Percentiles rank a stretch among this genome's conserved stretches.
These are phyloP conservation scores for Cicer pinnatifidum DNA, from an alignment of 306 rosid genomes.

Conservation along the genomic window DNA sequence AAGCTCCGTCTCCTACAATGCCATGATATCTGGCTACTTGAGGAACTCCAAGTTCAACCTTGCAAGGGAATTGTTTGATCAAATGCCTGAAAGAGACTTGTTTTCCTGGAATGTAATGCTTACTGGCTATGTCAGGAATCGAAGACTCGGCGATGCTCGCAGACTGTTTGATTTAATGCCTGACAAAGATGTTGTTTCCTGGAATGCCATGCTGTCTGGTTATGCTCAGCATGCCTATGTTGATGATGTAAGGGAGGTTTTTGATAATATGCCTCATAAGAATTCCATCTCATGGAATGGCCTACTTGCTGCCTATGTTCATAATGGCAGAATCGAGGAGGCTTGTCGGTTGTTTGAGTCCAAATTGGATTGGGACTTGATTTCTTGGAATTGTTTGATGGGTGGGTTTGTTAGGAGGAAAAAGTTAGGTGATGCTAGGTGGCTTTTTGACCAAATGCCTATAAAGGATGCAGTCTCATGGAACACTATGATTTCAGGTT, in stretches of 20 bases:
- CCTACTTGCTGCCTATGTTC: constrained; percentile 71
- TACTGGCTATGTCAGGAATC: constrained; percentile 71
- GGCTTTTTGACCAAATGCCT: constrained; percentile 69
- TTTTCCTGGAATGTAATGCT: constrained; percentile 87
- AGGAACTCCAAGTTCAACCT: constrained; percentile 54
- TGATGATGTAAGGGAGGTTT: constrained; percentile 67
- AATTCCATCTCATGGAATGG: constrained; percentile 84
- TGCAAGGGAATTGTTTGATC: constrained; percentile 71
- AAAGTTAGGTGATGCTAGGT: constrained; percentile 60
- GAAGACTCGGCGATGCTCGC: constrained; percentile 64
- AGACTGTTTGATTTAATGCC: constrained; percentile 70
- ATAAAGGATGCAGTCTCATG: constrained; percentile 69
- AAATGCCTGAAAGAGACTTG: constrained; percentile 75
- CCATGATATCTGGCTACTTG: constrained; percentile 77
- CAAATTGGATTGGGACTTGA: constrained; percentile 67
- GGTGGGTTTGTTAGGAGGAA: constrained; percentile 66
- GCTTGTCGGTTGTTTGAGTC: constrained; percentile 64
- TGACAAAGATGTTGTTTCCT: constrained; percentile 72
- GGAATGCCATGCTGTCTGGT: constrained; percentile 85
- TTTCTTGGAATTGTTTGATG: constrained; percentile 91
- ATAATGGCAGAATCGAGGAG: constrained; percentile 69
- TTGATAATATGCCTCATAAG: constrained; percentile 60
- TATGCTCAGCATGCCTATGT: constrained; percentile 77
- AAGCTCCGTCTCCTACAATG: constrained; percentile 69
- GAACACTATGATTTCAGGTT: constrained; percentile 84